phyloP scores from a whole-genome alignment of 164 flowering plant species.

The Vitis labrusca region DNA sequence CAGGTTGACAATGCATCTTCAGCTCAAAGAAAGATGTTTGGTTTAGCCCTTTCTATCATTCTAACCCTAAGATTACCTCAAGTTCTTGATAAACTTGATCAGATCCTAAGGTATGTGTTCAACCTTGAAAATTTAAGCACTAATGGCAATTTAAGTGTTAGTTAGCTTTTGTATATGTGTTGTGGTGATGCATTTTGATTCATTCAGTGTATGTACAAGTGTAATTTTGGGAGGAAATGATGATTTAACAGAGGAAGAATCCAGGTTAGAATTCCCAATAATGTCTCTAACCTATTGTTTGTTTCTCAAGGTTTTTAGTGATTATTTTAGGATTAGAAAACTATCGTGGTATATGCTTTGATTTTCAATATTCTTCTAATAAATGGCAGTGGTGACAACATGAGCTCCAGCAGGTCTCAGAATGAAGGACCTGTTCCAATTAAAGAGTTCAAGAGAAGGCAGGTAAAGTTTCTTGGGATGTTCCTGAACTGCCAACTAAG shows the following conservation, averaged over 20 bases:
- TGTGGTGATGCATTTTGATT: conserved; percentile 9
- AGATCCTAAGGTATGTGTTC: conserved; percentile 65
- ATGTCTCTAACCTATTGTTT: neutral
- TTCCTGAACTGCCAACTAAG: neutral
- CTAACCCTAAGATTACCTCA: conserved; percentile 81
- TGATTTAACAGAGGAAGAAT: conserved; percentile 66
- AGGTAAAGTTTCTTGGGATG: conserved; percentile 38
- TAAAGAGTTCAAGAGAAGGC: conserved; percentile 76
- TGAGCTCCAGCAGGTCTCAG: conserved; percentile 43
- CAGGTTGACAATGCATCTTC: conserved; percentile 78
- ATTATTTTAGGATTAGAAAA: neutral
- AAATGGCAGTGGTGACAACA: conserved; percentile 53
- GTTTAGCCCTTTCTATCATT: conserved; percentile 82
- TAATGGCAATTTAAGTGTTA: neutral
- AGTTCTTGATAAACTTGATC: conserved; percentile 92
- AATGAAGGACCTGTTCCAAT: conserved; percentile 44
- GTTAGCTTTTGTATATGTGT: neutral
- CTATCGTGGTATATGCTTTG: neutral
- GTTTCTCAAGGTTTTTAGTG: neutral
- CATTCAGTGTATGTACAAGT: conserved; percentile 79
- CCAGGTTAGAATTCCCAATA: conserved; percentile 55
- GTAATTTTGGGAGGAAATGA: conserved; percentile 69
- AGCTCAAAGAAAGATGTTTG: conserved; percentile 68
- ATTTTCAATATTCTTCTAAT: neutral
- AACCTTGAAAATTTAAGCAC: neutral